Conservation (phyloP, 495 filamentous ascomycete genomes). For the Aspergillus affinis region DNA sequence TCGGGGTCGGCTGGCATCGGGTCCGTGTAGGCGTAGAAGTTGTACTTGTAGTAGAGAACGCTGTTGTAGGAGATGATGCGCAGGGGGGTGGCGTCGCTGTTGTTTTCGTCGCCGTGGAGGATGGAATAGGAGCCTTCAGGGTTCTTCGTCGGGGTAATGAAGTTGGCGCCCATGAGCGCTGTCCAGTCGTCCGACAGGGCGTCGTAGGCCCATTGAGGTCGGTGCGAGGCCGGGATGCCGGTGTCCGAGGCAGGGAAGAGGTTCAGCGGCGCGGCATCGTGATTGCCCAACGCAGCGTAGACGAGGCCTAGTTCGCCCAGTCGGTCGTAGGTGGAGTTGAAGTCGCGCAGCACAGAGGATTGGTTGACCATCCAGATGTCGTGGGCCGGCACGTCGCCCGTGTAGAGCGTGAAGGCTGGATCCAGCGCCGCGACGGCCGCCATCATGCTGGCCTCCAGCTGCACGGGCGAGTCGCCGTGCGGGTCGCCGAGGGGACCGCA, state of each 20-base stretch:
- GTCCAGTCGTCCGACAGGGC: constrained; percentile 46
- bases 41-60: constrained; percentile 56
- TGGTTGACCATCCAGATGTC: constrained; percentile 32
- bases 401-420: constrained; percentile 32
- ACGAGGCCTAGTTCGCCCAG: constrained; percentile 38
- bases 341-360: constrained; percentile 38
- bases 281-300: constrained; percentile 54
- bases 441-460: constrained; percentile 54
- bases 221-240: constrained; percentile 27
- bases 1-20: constrained; percentile 50
- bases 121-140: constrained; percentile 51
- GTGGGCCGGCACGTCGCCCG: constrained; percentile 32
- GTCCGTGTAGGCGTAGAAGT: constrained; percentile 52
- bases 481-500: constrained; percentile 50
- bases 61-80: constrained; percentile 59
- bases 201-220: constrained; percentile 53
- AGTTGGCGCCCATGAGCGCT: constrained; percentile 24
- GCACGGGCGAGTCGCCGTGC: constrained; percentile 50
- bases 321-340: constrained; percentile 43
- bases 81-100: constrained; percentile 25
- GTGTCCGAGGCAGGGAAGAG: constrained; percentile 40
- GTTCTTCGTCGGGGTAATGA: constrained; percentile 8
- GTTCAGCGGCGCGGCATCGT: constrained; percentile 54
- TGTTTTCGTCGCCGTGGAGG: constrained; percentile 34
- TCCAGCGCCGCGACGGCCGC: constrained; percentile 38